Base-by-base conservation (phyloP, 2,329 filamentous ascomycete genomes). In the Colletotrichum zoysiae region DNA sequence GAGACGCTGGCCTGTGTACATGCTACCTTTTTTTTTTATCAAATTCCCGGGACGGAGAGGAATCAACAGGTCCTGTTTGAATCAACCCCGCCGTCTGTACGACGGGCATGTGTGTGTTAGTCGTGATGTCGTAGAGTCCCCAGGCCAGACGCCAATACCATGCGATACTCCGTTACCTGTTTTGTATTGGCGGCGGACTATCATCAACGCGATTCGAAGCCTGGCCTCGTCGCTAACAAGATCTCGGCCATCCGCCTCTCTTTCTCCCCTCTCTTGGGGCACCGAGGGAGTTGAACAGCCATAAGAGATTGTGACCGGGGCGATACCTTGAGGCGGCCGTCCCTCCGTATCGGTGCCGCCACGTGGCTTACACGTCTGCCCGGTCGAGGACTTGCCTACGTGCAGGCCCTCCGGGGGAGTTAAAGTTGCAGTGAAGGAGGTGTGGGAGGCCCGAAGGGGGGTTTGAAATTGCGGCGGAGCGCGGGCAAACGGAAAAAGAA, bases 61-160 rank as follows among this genome's bases (percentile, higher is more conserved):
- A 20, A 46, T 61, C 44, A 44, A 60, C 30, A 70, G 26, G 44
- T 44, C 38, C 20, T 44, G 59, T 65, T 72, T 65, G 46, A 65
- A 69, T 51, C 59, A 40, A n/a, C 9, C 57, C 3, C 2, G 2
- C 23, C 7, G 59, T 12, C 30, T 5, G n/a, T 33, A 1, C 4
- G 16, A 42, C 18, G 12, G 18, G 8, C 11, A 6, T 3, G 1
- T 11, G 20, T 30, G 16, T 26, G 26, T 8, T 4, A 16, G 33
- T 55, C 16, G 26, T 33, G 44, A 46, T 20, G 4, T 46, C 7
- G 20, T 46, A 14, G 20, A 46, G 20, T 44, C 42, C 38, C 38
- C 9, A 12, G 42, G 42, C 18, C 18, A 9, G 23, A 30, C 20
- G 46, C 5, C 30, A 5, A 30, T 30, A 30, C 30, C 5, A 50